These are phyloP conservation scores for Chionographis japonica DNA, from an alignment of 106 monocot species.

Conservation along the genomic window DNA sequence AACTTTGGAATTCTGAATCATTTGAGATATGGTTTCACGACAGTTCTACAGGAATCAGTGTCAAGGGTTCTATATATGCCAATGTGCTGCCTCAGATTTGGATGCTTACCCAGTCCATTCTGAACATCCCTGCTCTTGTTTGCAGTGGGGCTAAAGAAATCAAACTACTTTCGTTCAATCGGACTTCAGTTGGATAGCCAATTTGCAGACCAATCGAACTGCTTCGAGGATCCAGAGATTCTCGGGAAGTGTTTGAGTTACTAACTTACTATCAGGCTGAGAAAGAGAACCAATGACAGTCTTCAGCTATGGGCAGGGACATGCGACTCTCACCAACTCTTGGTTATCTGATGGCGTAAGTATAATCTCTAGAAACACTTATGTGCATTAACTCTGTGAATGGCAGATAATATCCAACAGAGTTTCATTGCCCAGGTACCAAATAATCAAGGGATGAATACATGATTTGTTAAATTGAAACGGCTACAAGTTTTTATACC, in stretches of 20 bases:
- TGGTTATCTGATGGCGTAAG: conserved; percentile 14
- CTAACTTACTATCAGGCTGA: conserved; percentile 8
- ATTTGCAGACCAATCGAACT: neutral
- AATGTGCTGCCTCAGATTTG: conserved; percentile 13
- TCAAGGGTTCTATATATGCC: conserved; percentile 1
- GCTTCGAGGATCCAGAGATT: conserved; percentile 3
- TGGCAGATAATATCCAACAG: neutral
- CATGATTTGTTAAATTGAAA: conserved; percentile 9
- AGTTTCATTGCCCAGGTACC: neutral
- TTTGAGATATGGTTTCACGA: conserved; percentile 22
- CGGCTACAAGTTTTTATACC: neutral
- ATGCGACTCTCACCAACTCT: conserved; percentile 33
- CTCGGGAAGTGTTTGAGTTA: neutral
- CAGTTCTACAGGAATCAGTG: conserved; percentile 1
- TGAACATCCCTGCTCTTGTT: conserved; percentile 9
- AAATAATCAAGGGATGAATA: neutral
- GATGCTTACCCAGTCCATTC: conserved; percentile 11
- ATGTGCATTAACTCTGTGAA: neutral
- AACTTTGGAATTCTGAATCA: neutral
- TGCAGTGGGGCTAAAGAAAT: conserved; percentile 23
- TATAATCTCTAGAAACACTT: neutral
- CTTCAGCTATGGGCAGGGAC: conserved; percentile 15
- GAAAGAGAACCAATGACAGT: conserved; percentile 9
- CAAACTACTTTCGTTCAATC: conserved; percentile 16
- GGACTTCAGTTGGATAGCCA: conserved; percentile 1